A percentile compares a stretch with the other conserved stretches of the same genome.
phyloP scores from a whole-genome alignment of 192 early-diverging fungal genomes.

The Podila epigama region DNA sequence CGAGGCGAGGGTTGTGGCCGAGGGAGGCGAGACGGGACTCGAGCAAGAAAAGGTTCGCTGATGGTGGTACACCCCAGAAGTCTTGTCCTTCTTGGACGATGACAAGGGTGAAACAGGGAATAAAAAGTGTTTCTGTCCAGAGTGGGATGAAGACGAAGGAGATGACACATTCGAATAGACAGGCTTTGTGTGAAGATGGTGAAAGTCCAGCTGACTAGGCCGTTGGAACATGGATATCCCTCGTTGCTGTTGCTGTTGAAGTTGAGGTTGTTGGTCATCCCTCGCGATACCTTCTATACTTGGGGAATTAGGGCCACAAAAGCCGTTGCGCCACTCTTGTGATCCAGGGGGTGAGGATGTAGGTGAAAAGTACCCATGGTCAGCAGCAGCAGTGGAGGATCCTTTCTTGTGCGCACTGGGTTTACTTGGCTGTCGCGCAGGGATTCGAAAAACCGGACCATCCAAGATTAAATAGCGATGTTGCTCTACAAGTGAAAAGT shows the following conservation, averaged over 20 bases:
- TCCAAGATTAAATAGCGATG: conserved; percentile 45
- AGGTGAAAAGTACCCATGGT: conserved; percentile 8
- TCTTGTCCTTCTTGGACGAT: neutral
- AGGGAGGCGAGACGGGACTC: conserved; percentile 16
- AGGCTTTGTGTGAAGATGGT: conserved; percentile 37
- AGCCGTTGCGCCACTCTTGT: conserved; percentile 34
- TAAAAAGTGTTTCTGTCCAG: neutral
- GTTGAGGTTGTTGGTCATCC: too few relatives aligned
- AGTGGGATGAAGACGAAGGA: conserved; percentile 6
- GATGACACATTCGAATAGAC: neutral
- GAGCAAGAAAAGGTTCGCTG: conserved; percentile 1
- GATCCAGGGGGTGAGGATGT: neutral
- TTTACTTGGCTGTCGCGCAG: conserved; percentile 24
- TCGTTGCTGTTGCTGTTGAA: neutral
- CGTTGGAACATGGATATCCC: conserved; percentile 11
- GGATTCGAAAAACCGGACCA: conserved; percentile 37
- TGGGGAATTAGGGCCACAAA: conserved; percentile 2
- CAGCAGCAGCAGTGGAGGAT: conserved; percentile 3
- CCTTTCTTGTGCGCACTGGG: conserved; percentile 1
- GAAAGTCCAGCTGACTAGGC: conserved; percentile 36
- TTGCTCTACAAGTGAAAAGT: conserved; percentile 40
- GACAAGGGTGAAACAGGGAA: conserved; percentile 7
- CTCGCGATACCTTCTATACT: too few relatives aligned
- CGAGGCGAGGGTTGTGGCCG: conserved; percentile 17
- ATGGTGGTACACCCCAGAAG: neutral